Evolutionary conservation across 108 stramenopile species (phyloP), one percentile per base, ranked within the genome.

Genomic region (Pinguiococcus pyrenoidosus): DNA sequence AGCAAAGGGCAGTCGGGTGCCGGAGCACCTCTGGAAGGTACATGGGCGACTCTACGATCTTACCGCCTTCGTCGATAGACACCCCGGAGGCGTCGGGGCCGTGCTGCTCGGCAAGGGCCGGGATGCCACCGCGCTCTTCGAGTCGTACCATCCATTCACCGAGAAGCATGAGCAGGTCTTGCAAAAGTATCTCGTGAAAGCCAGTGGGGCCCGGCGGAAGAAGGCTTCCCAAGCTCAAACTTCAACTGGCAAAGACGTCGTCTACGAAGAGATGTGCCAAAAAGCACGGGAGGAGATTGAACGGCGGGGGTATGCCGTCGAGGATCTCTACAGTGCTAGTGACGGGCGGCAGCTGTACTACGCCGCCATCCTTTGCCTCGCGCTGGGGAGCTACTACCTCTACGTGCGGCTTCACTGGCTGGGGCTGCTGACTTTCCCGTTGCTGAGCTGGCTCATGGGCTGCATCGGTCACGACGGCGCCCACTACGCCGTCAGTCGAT

Each of bases 81-180:
- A 79, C 57, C 78, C 78, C 7, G 78, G 78, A 29, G 78, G 78
- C 16, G 54, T 42, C 17, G 65, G 66, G 37, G 78, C 78, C n/a
- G 67, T 79, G 28, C 20, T 61, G 20, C 43, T 79, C 21, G 78
- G 74, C 29, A 54, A 48, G 30, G 74, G 74, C n/a, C 59, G 74
- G 22, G 78, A 79, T 53, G 75, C 74, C 51, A 79, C 78, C 4
- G 74, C 74, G 13, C 37, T 79, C 26, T 66, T 76, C 34, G 74
- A 79, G 55, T 60, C 56, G 25, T 79, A 79, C 60, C 78, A 79
- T 51, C 54, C 68, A 26, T 76, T 76, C 46, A 56, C 68, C 18
- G 25, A 56, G n/a, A 45, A 44, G 13, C 57, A 68, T 29, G 14
- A 45, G 30, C 21, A 4, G 27, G 36, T 37, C 1, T 37, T 51